Evolutionary conservation across 768 basidiomycete species (phyloP), one percentile per base, ranked within the genome.

Genomic region (Lentinus tigrinus): DNA sequence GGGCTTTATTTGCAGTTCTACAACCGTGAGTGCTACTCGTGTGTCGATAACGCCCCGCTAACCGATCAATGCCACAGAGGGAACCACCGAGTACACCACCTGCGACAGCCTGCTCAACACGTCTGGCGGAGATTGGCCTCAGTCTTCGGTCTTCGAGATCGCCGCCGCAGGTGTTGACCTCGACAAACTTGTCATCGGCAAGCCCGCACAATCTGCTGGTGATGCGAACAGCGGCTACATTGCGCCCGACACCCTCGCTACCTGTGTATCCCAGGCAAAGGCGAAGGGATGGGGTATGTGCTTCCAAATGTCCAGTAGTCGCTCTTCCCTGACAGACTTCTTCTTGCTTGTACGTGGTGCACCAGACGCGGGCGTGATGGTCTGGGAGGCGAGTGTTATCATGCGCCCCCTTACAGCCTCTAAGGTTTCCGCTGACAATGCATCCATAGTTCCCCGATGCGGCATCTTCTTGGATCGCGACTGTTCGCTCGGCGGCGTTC

Each of bases 151-250:
- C 34, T 79, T 83, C 68, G 73, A 82, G 61, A 81, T 83, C 52
- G 79, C 81, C 47, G 77, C 77, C 1, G 80, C 72, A 57, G 87
- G 86, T 21, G 80, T 91, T 9, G 68, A 77, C 2, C 65, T 83
- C 44, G 69, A 79, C 68, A 91, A 92, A 72, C 75, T 91, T 49
- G 83, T 91, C 59, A 88, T 92, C 65, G 89, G 88, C 4, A 92
- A 92, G 71, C 89, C 88, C 1, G 84, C 82, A 1, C 68, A 58
- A 43, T 52, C 54, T 7, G 54, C 76, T 0, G 64, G 65, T 5
- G 78, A 78, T 14, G 78, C 82, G 2, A 69, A 42, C 40, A 80
- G 73, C 28, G 78, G 86, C 9, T 90, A 80, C 70, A 84, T 91
- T 60, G 75, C 72, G 31, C 76, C 85, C 2, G 67, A 75, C 1